A percentile compares a stretch with the other conserved stretches of the same genome.
Evolutionary conservation across 257 asterid genomes (phyloP).

Genomic region (Mitragyna speciosa): DNA sequence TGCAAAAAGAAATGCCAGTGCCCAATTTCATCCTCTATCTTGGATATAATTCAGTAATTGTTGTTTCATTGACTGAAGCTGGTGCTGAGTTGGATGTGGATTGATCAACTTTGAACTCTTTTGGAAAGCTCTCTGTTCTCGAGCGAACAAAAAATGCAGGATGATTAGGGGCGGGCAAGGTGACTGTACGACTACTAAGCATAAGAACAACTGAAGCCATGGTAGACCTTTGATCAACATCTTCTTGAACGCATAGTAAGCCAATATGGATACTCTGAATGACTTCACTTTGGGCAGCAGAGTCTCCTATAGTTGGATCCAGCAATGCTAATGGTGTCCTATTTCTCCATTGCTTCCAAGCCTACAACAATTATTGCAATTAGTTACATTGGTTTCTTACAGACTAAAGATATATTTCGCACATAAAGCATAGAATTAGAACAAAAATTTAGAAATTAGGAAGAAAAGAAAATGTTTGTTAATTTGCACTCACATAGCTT

Average conservation of each 20-base stretch:
- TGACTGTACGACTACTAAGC: slow-evolving; percentile 14
- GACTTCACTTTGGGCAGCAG: slow-evolving; percentile 14
- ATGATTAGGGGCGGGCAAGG: slow-evolving; percentile 7
- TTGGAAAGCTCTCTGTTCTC: neutral
- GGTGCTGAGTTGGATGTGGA: neutral
- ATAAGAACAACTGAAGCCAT: slow-evolving; percentile 31
- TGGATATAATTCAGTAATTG: slow-evolving; percentile 21
- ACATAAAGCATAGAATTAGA: too few relatives aligned
- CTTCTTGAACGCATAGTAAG: slow-evolving; percentile 35
- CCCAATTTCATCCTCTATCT: slow-evolving; percentile 1
- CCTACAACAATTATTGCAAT: neutral
- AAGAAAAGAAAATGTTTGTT: neutral
- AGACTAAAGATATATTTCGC: too few relatives aligned
- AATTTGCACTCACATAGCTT: slow-evolving; percentile 22
- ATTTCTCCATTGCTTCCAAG: slow-evolving; percentile 31
- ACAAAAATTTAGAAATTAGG: too few relatives aligned
- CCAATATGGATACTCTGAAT: slow-evolving; percentile 26
- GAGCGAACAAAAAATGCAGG: slow-evolving; percentile 3
- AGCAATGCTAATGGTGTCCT: slow-evolving; percentile 19
- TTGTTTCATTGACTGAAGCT: slow-evolving; percentile 11
- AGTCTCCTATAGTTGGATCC: slow-evolving; percentile 24
- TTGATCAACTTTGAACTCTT: neutral
- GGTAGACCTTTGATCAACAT: slow-evolving; percentile 26
- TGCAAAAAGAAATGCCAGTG: too few relatives aligned
- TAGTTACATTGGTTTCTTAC: neutral